Base-by-base conservation (phyloP, 73 alveolate species). In the Paramecium biaurelia region DNA sequence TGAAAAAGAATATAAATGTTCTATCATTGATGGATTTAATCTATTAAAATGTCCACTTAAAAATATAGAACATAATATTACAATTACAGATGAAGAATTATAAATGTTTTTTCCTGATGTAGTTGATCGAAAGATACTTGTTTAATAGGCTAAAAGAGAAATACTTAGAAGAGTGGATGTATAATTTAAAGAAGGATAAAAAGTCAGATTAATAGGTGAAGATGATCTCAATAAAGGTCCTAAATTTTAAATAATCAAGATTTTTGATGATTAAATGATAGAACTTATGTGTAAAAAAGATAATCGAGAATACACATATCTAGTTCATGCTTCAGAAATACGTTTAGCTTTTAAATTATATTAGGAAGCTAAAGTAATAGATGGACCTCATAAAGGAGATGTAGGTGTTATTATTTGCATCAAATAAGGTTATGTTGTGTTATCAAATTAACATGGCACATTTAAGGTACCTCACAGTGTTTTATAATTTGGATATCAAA, bases 51-150 rank as follows among this genome's bases (percentile, higher is more conserved):
- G 45, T 47, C 15, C 34, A 2, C 15, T 41, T 10, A 42, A 38
- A 23, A 38, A 79, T 42, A 24, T 79, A 0, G 74, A 43, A 20
- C 45, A 26, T 43, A 47, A 79, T 43, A 79, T 79, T 7, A 32
- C 45, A 47, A 79, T 79, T 0, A 79, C 70, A 20, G 90, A 79
- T 23, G 90, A 79, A 5, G 90, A 79, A 42, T 41, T 79, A 30
- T 9, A 79, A 79, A 43, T 79, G 90, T 79, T 79, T 42, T 79
- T 79, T 26, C 90, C 90, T 14, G 90, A 79, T 79, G 76, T 79
- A 0, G 56, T 26, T 11, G 90, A 79, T 79, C 5, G 90, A 23
- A 79, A 47, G 56, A 47, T 24, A 10, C 45, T 79, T 9, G 90
- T 79, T 4, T 24, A 47, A 79, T 79, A 79, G 15, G 90, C 90